These are phyloP conservation scores for Stipa capillata DNA, from an alignment of 176 grass and related monocot genomes.

Conservation along the genomic window DNA sequence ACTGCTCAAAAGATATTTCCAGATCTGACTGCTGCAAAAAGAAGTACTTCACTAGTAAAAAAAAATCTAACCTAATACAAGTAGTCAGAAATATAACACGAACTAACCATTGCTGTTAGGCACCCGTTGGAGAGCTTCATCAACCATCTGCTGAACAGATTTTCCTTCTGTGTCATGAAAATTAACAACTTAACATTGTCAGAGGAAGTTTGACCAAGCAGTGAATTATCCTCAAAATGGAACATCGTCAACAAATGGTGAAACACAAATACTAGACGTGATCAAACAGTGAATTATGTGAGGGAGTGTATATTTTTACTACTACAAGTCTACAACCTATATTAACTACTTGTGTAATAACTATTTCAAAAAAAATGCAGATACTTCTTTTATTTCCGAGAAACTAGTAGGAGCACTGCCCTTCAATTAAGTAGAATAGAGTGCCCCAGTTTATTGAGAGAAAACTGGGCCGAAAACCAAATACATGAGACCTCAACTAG, in stretches of 20 bases:
- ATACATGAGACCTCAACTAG: too few relatives aligned
- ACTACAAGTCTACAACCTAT: background rate
- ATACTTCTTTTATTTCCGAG: too few relatives aligned
- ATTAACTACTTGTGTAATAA: background rate
- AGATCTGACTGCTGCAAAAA: conserved; percentile 1
- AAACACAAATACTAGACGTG: background rate
- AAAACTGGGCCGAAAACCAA: too few relatives aligned
- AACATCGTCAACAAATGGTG: background rate
- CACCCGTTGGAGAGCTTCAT: conserved; percentile 75
- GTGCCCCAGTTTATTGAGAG: too few relatives aligned
- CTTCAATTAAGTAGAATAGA: too few relatives aligned
- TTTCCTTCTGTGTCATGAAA: conserved; percentile 76
- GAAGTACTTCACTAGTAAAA: background rate
- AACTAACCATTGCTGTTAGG: conserved; percentile 76
- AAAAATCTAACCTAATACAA: background rate
- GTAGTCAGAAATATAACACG: background rate
- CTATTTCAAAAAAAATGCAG: background rate
- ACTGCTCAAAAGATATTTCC: conserved; percentile 11
- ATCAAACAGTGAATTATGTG: background rate
- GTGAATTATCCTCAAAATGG: background rate
- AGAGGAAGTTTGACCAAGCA: background rate
- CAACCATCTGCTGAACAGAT: conserved; percentile 91
- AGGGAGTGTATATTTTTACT: background rate
- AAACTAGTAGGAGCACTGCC: too few relatives aligned
- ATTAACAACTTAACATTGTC: background rate